Percentiles rank a stretch among this genome's conserved stretches.
Evolutionary conservation across 2,329 filamentous ascomycete genomes (phyloP).

Genomic region (Colletotrichum ledebouriae): DNA sequence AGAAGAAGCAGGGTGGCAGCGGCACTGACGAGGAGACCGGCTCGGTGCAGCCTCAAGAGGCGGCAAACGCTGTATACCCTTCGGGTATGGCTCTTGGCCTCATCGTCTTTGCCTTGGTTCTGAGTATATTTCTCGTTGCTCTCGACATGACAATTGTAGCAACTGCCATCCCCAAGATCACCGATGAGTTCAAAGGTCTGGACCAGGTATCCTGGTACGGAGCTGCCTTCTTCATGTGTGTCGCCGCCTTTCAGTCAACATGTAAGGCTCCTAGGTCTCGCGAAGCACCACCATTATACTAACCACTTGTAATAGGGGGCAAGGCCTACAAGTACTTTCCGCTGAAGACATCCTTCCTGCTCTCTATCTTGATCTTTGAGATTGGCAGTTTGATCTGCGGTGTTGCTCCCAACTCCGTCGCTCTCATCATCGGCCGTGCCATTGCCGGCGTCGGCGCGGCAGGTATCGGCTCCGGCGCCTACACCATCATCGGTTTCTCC

Average conservation of each 20-base stretch:
- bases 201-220: conserved; percentile 72
- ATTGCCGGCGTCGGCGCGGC: conserved; percentile 62
- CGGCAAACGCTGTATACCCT: conserved; percentile 55
- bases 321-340: conserved; percentile 66
- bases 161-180: conserved; percentile 69
- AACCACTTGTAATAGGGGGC: conserved; percentile 53
- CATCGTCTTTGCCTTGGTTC: conserved; percentile 61
- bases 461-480: conserved; percentile 62
- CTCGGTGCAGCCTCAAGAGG: conserved; percentile 20
- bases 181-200: conserved; percentile 64
- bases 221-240: conserved; percentile 65
- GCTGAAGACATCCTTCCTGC: conserved; percentile 63
- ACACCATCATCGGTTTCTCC: conserved; percentile 62
- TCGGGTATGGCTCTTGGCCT: conserved; percentile 55
- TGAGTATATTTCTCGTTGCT: conserved; percentile 64
- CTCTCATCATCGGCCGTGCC: conserved; percentile 66
- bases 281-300: conserved; percentile 38
- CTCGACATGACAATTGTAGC: conserved; percentile 69
- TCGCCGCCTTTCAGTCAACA: conserved; percentile 59
- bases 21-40: conserved; percentile 39
- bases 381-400: conserved; percentile 66
- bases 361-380: conserved; percentile 65
- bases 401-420: conserved; percentile 60
- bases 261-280: conserved; percentile 45
- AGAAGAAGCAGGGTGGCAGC: conserved; percentile 35